Evolutionary conservation across 495 filamentous ascomycete genomes (phyloP), one percentile per base, ranked within the genome.

Genomic region (Lophiotrema nucula): DNA sequence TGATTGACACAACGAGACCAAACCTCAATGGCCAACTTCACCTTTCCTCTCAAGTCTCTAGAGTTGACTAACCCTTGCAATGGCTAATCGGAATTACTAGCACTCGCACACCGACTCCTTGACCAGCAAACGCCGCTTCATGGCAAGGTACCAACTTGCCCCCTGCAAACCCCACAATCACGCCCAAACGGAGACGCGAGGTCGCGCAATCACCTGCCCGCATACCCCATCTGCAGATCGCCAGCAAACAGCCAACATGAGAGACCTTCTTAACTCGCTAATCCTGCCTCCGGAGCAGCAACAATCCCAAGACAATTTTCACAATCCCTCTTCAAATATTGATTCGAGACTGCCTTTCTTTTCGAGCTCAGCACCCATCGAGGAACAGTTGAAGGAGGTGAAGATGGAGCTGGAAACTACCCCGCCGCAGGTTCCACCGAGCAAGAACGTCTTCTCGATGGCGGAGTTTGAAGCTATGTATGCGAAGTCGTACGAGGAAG

Each of bases 161-260:
- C 8, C 31, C 8, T 35, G 15, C 31, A 8, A 15, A 15, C 31
- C 31, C 31, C n/a, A n/a, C 31, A 35, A 15, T 8, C 31, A 35
- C 31, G 8, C 31, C 8, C 31, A 35, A 35, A 15, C 31, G 8
- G 8, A 8, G 31, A 49, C 54, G 24, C 54, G 45, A 11, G 6
- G 16, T 41, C 54, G 33, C 44, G 54, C 54, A 41, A 57, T 48
- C 54, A 57, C 45, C 45, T 49, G 45, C 21, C 21, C 3, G 2
- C 15, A 11, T 47, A 11, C 10, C 44, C 18, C 6, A 6, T 43
- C 39, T 43, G 18, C 39, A 43, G 39, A 18, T 43, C 11, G 18
- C 11, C 15, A 3, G 15, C 21, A 3, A 25, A 16, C 22, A 47
- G 16, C 43, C 3, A 47, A 15, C 43, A 47, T 47, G 21, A 12